phyloP scores from a whole-genome alignment of 371 early-diverging fungal species.

The Funneliformis caledonium region DNA sequence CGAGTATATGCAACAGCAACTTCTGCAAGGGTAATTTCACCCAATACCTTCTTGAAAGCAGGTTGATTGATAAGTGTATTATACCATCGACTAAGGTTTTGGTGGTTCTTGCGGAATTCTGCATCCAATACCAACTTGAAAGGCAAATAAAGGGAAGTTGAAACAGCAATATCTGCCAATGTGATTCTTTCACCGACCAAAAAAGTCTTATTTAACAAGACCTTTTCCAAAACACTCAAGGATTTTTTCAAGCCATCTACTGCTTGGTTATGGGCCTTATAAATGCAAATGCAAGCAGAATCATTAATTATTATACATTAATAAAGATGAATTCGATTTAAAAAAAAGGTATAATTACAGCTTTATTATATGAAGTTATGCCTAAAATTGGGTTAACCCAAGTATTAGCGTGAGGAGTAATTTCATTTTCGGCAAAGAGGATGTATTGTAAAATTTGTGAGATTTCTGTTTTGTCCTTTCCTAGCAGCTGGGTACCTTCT shows the following conservation, averaged over 20 bases:
- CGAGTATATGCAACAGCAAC: slow-evolving; percentile 41
- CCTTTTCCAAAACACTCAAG: slow-evolving; percentile 72
- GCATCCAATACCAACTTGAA: slow-evolving; percentile 68
- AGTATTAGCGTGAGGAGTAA: slow-evolving; percentile 53
- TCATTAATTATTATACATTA: background rate
- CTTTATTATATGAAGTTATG: slow-evolving; percentile 68
- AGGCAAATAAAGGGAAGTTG: slow-evolving; percentile 60
- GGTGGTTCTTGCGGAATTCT: slow-evolving; percentile 75
- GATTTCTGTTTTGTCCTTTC: slow-evolving; percentile 70
- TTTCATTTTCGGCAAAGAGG: slow-evolving; percentile 72
- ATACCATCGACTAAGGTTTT: slow-evolving; percentile 90
- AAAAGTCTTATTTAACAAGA: slow-evolving; percentile 82
- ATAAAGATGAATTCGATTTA: background rate
- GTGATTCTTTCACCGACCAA: slow-evolving; percentile 91
- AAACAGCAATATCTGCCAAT: slow-evolving; percentile 84
- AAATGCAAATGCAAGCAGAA: background rate
- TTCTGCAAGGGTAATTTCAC: slow-evolving; percentile 69
- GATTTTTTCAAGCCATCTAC: slow-evolving; percentile 67
- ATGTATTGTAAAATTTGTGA: slow-evolving; percentile 81
- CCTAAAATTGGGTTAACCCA: slow-evolving; percentile 77
- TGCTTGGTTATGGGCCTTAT: slow-evolving; percentile 60
- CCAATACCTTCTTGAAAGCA: slow-evolving; percentile 79
- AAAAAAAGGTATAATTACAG: slow-evolving; percentile 40
- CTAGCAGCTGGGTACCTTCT: slow-evolving; percentile 65
- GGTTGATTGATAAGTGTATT: slow-evolving; percentile 80